Conservation (phyloP, 2,329 filamentous ascomycete species). For the Cladophialophora psammophila region DNA sequence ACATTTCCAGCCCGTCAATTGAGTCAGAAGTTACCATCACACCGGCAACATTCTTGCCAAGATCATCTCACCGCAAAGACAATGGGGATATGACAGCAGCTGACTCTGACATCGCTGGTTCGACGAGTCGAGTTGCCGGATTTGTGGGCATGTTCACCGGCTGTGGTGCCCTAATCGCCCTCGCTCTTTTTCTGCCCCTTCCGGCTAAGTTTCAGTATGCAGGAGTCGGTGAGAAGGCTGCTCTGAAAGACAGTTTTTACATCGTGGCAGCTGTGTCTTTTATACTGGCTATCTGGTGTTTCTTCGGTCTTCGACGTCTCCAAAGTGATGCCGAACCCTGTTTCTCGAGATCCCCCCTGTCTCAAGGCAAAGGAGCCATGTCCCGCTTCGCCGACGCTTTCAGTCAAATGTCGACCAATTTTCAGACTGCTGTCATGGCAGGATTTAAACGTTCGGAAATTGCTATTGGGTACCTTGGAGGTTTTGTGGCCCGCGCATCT, state of each 20-base stretch:
- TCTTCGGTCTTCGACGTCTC: constrained; percentile 73
- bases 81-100: constrained; percentile 29
- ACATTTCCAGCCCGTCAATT: constrained; percentile 59
- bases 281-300: constrained; percentile 75
- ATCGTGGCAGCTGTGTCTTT: constrained; percentile 78
- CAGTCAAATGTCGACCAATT: constrained; percentile 26
- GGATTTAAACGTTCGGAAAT: constrained; percentile 80
- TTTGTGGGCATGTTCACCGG: constrained; percentile 93
- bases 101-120: constrained; percentile 38
- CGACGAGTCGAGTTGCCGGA: constrained; percentile 75
- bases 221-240: constrained; percentile 74
- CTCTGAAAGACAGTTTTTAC: constrained; percentile 86
- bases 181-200: constrained; percentile 83
- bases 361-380: background rate
- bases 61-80: constrained; percentile 26
- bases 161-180: constrained; percentile 84
- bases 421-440: constrained; percentile 67
- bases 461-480: constrained; percentile 86
- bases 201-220: constrained; percentile 78
- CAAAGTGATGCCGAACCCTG: constrained; percentile 80
- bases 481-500: constrained; percentile 92
- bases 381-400: constrained; percentile 7
- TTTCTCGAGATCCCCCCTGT: constrained; percentile 48
- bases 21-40: constrained; percentile 68
- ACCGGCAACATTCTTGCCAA: constrained; percentile 54